Conservation (phyloP, 2,329 filamentous ascomycete species). For the Lachnellula suecica region DNA sequence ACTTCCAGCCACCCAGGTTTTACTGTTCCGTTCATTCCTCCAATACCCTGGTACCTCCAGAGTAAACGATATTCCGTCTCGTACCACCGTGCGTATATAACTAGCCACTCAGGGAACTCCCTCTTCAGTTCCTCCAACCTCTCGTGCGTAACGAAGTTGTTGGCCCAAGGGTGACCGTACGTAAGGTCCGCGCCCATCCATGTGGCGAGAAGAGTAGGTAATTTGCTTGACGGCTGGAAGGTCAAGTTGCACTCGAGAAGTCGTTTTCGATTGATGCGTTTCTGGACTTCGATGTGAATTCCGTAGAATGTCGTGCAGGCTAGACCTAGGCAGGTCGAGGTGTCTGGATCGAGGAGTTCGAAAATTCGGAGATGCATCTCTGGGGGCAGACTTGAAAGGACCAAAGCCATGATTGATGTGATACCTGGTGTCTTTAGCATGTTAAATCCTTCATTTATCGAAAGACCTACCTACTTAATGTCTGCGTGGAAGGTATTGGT, state of each 20-base stretch:
- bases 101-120: background rate
- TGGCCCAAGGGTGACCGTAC: background rate
- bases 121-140: background rate
- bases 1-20: too few species aligned
- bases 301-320: background rate
- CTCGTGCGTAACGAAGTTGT: background rate
- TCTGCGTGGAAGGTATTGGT: too few species aligned
- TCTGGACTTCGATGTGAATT: background rate
- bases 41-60: too few species aligned
- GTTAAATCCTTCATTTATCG: too few species aligned
- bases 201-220: background rate
- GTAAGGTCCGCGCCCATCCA: background rate
- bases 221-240: background rate
- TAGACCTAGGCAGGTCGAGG: background rate
- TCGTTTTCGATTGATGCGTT: background rate
- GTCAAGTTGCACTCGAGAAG: background rate
- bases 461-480: too few species aligned
- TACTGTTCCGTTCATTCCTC: too few species aligned
- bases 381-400: background rate
- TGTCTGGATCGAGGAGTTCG: background rate
- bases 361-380: background rate
- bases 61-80: too few species aligned
- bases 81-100: too few species aligned
- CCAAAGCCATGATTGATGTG: too few species aligned
- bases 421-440: too few species aligned